phyloP scores from a whole-genome alignment of 345 rosid species.

The Cardiospermum halicacabum region DNA sequence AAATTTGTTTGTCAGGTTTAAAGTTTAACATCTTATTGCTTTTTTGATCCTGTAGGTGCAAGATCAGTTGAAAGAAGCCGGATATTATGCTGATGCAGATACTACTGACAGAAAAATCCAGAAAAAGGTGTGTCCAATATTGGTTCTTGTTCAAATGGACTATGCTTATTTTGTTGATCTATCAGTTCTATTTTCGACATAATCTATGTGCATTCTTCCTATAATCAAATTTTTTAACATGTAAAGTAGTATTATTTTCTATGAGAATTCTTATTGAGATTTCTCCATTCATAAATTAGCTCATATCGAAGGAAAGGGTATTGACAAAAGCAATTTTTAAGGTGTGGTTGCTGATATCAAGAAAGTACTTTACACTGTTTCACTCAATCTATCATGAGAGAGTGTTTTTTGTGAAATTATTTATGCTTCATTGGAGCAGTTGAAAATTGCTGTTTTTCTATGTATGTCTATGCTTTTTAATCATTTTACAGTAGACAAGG shows the following conservation, averaged over 20 bases:
- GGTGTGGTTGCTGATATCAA: background rate
- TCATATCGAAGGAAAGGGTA: too few relatives aligned
- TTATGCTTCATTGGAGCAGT: background rate
- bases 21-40: slow-evolving; percentile 1
- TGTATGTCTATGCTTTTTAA: too few relatives aligned
- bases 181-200: background rate
- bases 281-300: too few relatives aligned
- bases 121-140: slow-evolving; percentile 59
- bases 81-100: slow-evolving; percentile 78
- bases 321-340: too few relatives aligned
- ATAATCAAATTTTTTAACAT: too few relatives aligned
- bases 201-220: too few relatives aligned
- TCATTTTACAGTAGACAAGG: background rate
- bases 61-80: slow-evolving; percentile 59
- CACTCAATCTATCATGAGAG: background rate
- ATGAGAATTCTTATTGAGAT: too few relatives aligned
- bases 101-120: slow-evolving; percentile 75
- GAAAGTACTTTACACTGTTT: background rate
- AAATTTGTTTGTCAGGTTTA: background rate
- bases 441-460: too few relatives aligned
- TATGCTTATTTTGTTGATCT: background rate
- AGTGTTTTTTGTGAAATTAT: background rate
- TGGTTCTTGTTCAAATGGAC: background rate
- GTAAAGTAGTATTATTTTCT: too few relatives aligned
- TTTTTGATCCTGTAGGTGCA: slow-evolving; percentile 39